These are phyloP conservation scores for Brettanomyces custersianus DNA, from an alignment of 805 yeast species.

Conservation along the genomic window DNA sequence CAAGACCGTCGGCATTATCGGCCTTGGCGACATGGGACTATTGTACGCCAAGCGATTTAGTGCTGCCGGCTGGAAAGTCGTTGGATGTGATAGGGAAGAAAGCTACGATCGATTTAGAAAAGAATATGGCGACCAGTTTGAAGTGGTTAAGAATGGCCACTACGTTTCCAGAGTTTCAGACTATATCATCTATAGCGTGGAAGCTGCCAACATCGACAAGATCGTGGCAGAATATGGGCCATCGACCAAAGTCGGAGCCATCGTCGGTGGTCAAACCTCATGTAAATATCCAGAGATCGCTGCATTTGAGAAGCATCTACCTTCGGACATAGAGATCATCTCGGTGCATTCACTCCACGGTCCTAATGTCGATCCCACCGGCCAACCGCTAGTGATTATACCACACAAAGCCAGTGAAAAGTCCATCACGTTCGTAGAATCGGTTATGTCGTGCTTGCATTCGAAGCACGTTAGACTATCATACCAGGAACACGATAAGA, in stretches of 20 bases:
- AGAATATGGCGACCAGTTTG: conserved; percentile 27
- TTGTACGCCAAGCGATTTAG: conserved; percentile 74
- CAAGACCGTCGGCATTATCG: conserved; percentile 80
- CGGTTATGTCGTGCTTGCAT: conserved; percentile 60
- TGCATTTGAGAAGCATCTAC: conserved; percentile 73
- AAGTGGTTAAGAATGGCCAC: conserved; percentile 71
- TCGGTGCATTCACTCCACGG: conserved; percentile 93
- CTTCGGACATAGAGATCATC: conserved; percentile 73
- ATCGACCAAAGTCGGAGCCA: conserved; percentile 75
- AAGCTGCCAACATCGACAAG: conserved; percentile 72
- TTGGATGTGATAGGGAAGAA: conserved; percentile 81
- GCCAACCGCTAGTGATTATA: conserved; percentile 87
- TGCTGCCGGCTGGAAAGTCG: conserved; percentile 80
- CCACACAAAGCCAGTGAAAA: conserved; percentile 57
- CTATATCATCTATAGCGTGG: conserved; percentile 83
- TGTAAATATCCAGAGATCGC: conserved; percentile 85
- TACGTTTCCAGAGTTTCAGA: conserved; percentile 74
- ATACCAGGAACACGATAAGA: conserved; percentile 86
- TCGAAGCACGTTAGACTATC: conserved; percentile 71
- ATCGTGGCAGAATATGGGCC: conserved; percentile 78
- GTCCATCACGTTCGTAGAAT: conserved; percentile 51
- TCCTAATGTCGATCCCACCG: conserved; percentile 78
- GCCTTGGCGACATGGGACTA: conserved; percentile 95
- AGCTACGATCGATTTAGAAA: conserved; percentile 35
- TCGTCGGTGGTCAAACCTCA: conserved; percentile 97